phyloP scores from a whole-genome alignment of 2,329 filamentous ascomycete species.

The Leptographium procerum region DNA sequence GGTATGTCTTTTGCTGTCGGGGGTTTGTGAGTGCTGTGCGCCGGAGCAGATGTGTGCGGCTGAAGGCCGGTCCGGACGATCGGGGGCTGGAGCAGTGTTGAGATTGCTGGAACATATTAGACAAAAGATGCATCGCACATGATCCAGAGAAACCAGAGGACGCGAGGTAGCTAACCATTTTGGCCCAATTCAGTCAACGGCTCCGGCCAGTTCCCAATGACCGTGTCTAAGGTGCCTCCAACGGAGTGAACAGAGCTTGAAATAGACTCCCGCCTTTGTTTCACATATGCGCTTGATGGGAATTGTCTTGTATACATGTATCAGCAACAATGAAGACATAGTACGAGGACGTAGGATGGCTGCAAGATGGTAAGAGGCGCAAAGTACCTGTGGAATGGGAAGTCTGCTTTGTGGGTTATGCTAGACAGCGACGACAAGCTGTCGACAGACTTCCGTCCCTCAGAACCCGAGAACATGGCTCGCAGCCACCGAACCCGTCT shows the following conservation, averaged over 20 bases:
- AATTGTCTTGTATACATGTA: background rate
- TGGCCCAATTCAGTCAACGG: constrained; percentile 62
- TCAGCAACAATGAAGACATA: background rate
- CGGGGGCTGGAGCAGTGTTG: constrained; percentile 80
- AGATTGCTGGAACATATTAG: constrained; percentile 57
- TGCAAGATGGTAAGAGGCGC: background rate
- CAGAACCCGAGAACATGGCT: constrained; percentile 47
- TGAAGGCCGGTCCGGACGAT: constrained; percentile 81
- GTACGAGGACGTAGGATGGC: background rate
- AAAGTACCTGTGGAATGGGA: constrained; percentile 46
- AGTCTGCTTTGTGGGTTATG: constrained; percentile 35
- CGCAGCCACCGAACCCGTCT: constrained; percentile 3
- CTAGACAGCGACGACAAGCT: constrained; percentile 44
- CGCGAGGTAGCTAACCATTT: constrained; percentile 48
- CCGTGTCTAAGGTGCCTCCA: constrained; percentile 68
- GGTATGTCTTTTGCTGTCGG: constrained; percentile 86
- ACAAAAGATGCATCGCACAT: background rate
- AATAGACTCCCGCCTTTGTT: constrained; percentile 62
- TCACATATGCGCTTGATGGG: constrained; percentile 12
- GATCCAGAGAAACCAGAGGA: background rate
- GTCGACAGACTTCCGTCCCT: constrained; percentile 54
- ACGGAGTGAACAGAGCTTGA: constrained; percentile 83
- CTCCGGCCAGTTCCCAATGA: constrained; percentile 42
- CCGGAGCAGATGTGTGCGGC: constrained; percentile 61
- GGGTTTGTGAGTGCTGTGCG: constrained; percentile 63